Percentiles rank a stretch among this genome's conserved stretches.
Evolutionary conservation across 306 rosid genomes (phyloP).

Genomic region (Mimosa bimucronata): DNA sequence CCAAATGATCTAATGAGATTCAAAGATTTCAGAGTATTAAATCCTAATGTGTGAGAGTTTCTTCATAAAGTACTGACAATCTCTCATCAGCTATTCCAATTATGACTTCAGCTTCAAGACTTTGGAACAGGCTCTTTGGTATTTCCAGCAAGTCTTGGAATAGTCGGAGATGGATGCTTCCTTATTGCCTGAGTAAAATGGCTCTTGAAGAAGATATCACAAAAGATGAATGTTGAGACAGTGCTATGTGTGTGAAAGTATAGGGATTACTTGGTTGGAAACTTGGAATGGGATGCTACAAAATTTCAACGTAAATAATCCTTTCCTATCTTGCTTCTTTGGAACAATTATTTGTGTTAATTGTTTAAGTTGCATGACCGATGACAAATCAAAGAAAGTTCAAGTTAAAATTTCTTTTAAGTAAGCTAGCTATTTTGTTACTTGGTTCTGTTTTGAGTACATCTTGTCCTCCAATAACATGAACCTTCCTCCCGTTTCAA

Average conservation of each 20-base stretch:
- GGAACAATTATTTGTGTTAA: background rate
- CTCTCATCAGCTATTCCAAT: no score
- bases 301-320: conserved; percentile 7
- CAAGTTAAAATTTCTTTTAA: background rate
- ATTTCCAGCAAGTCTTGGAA: background rate
- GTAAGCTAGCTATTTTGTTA: background rate
- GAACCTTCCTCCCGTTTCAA: background rate
- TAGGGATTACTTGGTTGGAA: background rate
- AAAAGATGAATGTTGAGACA: background rate
- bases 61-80: no score
- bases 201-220: background rate
- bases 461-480: background rate
- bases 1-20: background rate
- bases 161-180: background rate
- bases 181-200: background rate
- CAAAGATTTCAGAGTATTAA: background rate
- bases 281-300: background rate
- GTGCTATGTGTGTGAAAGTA: background rate
- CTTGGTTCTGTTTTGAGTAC: background rate
- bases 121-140: background rate
- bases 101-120: background rate
- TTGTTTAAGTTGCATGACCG: no score
- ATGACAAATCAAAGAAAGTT: no score
- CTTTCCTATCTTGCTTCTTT: background rate
- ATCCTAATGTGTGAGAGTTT: no score